Percentiles rank a stretch among this genome's conserved stretches.
phyloP scores from a whole-genome alignment of 139 green algal species.

The Nannochloris sp. region DNA sequence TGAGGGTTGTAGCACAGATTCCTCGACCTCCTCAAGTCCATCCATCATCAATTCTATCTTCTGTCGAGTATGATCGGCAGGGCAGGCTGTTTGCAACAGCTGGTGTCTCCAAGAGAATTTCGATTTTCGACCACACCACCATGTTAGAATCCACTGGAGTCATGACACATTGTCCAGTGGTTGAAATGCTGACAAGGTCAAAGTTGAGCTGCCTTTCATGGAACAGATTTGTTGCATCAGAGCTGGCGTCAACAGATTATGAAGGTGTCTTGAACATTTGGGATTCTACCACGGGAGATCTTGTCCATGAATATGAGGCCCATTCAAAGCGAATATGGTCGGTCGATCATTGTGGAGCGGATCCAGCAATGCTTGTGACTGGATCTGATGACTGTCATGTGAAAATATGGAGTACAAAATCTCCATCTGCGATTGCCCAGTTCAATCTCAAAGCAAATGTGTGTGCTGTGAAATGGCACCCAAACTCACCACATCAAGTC shows the following conservation, averaged over 20 bases:
- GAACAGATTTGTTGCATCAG: conserved; percentile 38
- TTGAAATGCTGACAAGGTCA: conserved; percentile 63
- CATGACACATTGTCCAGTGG: conserved; percentile 41
- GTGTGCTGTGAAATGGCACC: conserved; percentile 77
- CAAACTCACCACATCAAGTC: conserved; percentile 50
- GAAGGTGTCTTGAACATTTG: conserved; percentile 65
- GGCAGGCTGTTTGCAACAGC: conserved; percentile 51
- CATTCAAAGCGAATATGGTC: conserved; percentile 80
- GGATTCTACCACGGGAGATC: conserved; percentile 45
- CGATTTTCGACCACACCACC: conserved; percentile 26
- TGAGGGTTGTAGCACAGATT: conserved; percentile 43
- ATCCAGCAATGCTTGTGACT: conserved; percentile 57
- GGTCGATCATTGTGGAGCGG: conserved; percentile 58
- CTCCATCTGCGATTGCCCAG: conserved; percentile 1
- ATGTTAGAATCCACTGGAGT: conserved; percentile 8
- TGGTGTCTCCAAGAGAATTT: conserved; percentile 57
- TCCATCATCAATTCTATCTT: conserved; percentile 48
- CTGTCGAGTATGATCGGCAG: conserved; percentile 53
- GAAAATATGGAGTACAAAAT: conserved; percentile 57
- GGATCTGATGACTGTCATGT: conserved; percentile 84
- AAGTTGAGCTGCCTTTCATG: conserved; percentile 80
- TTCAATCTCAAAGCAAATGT: conserved; percentile 74
- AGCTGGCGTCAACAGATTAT: conserved; percentile 70
- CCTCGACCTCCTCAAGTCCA: conserved; percentile 10
- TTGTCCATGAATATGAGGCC: conserved; percentile 56